Evolutionary conservation across 1,284 basidiomycete genomes (phyloP), one percentile per base, ranked within the genome.

Genomic region (Irpex lacteus): DNA sequence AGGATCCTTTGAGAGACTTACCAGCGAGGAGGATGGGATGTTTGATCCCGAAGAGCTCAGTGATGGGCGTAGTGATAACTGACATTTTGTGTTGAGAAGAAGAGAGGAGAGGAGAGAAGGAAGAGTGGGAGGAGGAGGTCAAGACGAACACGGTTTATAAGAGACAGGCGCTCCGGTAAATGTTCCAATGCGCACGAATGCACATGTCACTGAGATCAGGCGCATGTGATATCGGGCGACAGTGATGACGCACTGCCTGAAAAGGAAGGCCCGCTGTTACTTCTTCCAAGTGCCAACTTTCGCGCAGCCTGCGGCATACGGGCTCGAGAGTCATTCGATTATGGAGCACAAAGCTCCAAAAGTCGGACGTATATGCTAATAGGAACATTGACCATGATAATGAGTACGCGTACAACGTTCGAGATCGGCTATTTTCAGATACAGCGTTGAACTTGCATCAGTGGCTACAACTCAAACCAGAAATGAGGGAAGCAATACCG

Each of bases 1-100:
- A 18, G 7, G 5, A n/a, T 44, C 2, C 6, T 19, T 11, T 2
- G 11, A 21, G 37, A 13, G 11, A 65, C 73, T 69, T 68, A 79
- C 92, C 93, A 63, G 95, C 95, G 34, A 97, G 88, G 66, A 96
- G 77, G 69, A 97, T 85, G 56, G 95, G 95, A 74, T 97, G 95
- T 76, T 90, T 85, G 76, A 96, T 91, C 64, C 87, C 87, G 77
- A 97, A 94, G 62, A 94, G 79, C 76, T 94, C 83, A 38, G 94
- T 96, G 68, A 96, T 82, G 34, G 91, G 90, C 1, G 93, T 95
- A 50, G 82, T 76, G 63, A 91, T 89, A 54, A 80, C 75, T 60
- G 85, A 79, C 85, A 89, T 88, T 65, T 70, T 73, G 65, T 44
- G n/a, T 53, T 13, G 57, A 34, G 37, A 18, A 15, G 53, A 9